Conservation (phyloP, 1,284 basidiomycete genomes). For the Malassezia japonica region DNA sequence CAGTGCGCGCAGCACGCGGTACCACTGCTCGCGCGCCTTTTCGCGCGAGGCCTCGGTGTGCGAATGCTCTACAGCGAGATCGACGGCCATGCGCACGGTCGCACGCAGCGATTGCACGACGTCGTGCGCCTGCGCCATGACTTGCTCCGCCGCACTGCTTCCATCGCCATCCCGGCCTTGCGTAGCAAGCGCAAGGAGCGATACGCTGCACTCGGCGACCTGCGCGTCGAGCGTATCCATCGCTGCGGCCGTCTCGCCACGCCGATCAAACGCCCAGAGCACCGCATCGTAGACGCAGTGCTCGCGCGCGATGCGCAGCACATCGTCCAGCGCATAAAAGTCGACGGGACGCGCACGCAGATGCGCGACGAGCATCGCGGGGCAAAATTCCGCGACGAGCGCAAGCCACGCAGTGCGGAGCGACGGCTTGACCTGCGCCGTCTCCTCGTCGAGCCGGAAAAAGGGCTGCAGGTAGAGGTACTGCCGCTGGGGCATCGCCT, state of each 20-base stretch:
- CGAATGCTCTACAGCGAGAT: constrained; percentile 17
- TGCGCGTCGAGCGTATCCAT: constrained; percentile 28
- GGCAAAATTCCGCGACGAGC: constrained; percentile 52
- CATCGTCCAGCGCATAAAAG: constrained; percentile 58
- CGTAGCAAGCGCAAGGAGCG: background rate
- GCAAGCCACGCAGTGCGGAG: constrained; percentile 14
- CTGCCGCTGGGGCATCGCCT: constrained; percentile 55
- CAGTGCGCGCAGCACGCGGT: constrained; percentile 67
- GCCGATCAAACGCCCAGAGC: constrained; percentile 68
- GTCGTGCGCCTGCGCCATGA: background rate
- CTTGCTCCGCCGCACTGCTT: background rate
- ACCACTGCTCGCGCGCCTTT: constrained; percentile 77
- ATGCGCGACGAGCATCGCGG: constrained; percentile 59
- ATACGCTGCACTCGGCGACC: constrained; percentile 45
- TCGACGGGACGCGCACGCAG: constrained; percentile 57
- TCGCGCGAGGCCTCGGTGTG: constrained; percentile 18
- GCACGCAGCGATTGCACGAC: constrained; percentile 4
- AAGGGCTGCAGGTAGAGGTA: constrained; percentile 71
- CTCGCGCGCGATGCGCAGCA: constrained; percentile 61
- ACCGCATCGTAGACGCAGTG: constrained; percentile 64
- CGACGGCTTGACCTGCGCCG: constrained; percentile 36
- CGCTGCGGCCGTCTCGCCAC: constrained; percentile 57
- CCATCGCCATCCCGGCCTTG: background rate
- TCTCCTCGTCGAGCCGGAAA: constrained; percentile 55
- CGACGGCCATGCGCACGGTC: constrained; percentile 25